Base-by-base conservation (phyloP, 108 stramenopile genomes). In the Fistulifera solaris region DNA sequence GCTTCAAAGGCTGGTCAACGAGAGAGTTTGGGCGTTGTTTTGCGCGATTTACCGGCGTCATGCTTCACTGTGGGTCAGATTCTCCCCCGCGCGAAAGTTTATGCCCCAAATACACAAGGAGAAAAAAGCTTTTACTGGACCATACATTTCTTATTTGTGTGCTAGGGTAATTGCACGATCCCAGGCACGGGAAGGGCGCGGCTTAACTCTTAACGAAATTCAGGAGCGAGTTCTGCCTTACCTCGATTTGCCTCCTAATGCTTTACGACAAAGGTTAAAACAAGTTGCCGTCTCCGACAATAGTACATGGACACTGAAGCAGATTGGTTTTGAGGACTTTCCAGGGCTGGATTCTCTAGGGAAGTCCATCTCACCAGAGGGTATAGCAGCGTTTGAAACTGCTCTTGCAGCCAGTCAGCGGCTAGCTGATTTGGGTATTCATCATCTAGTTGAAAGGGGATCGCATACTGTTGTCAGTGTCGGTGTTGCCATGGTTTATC, bases 101-200 rank as follows among this genome's bases (percentile, higher is more conserved):
- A 72, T 62, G 72, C 81, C 23, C 87, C 92, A 2, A 73, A 78
- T 23, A 70, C 86, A 12, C 82, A 80, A 35, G 87, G 83, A 8
- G 83, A 85, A 48, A n/a, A 87, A 82, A 75, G 80, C 81, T 27
- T 94, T 94, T 63, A 66, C 68, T 16, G 71, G 78, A 28, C 83
- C 82, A 2, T 83, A 85, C 52, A 52, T 84, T 8, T 70, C 78
- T 10, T 94, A 81, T 52, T 86, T 87, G 52, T 71, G 84, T 52
- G 85, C 87, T 11, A 76, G 76, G 55, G 71, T 55, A 11, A 46
- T 88, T 17, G 52, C 79, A 19, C 45, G 68, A 10, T 46, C 70
- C 3, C 69, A 85, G 58, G 45, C 43, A 39, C 39, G 54, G 15
- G 67, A 77, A 18, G 80, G 80, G 1, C 57, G 56, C 24, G 88